Evolutionary conservation across 306 rosid species (phyloP).

Genomic region (Acacia crassicarpa): DNA sequence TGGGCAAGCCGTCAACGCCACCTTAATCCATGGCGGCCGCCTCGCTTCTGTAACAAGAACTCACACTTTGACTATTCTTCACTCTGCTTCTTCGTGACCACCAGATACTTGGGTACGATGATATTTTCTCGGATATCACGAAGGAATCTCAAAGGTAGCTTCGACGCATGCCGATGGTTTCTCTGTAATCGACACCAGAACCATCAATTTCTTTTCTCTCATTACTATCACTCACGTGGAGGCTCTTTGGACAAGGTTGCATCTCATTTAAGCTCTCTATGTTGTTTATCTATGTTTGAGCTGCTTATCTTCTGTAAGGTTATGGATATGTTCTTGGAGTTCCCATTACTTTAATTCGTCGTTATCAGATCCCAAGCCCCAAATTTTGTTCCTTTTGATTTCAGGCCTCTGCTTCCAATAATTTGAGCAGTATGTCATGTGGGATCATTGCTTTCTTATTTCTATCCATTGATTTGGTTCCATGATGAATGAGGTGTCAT

Average conservation of each 20-base stretch:
- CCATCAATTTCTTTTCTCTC: constrained; percentile 29
- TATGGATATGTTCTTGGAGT: background rate
- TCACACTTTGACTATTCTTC: background rate
- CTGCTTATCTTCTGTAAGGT: background rate
- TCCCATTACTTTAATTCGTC: background rate
- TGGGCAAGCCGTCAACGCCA: constrained; percentile 30
- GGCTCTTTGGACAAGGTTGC: constrained; percentile 52
- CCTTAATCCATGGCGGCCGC: background rate
- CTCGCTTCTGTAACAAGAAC: background rate
- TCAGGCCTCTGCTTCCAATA: background rate
- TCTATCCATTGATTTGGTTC: background rate
- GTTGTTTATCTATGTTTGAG: background rate
- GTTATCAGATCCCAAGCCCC: constrained; percentile 19
- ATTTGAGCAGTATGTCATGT: background rate
- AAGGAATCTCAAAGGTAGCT: constrained; percentile 47
- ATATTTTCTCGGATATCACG: constrained; percentile 51
- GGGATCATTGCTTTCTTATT: constrained; percentile 10
- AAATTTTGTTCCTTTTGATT: background rate
- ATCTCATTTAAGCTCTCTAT: background rate
- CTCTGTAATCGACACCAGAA: constrained; percentile 39
- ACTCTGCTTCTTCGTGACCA: background rate
- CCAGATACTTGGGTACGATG: constrained; percentile 34
- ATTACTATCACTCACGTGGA: constrained; percentile 18
- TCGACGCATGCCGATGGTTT: constrained; percentile 46
- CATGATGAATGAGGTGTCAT: background rate